Evolutionary conservation across 441 rosid genomes (phyloP).

Genomic region (Melastoma candidum): DNA sequence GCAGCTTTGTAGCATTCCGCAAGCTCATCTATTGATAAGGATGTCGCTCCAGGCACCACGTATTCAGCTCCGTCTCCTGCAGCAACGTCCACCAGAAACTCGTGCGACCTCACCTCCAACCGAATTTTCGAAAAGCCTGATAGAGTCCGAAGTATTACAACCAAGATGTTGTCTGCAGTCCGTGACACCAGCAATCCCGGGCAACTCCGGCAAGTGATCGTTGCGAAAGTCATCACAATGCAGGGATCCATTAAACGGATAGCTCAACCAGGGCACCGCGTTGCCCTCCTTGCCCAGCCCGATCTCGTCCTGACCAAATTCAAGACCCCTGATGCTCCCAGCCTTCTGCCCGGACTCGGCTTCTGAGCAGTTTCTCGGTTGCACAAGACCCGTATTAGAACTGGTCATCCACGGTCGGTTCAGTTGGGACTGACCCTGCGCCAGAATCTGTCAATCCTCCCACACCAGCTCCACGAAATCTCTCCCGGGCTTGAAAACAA

Average conservation of each 20-base stretch:
- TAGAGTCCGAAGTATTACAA: neutral
- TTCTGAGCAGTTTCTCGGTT: neutral
- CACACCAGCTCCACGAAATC: constrained; percentile 6
- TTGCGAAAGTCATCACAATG: constrained; percentile 1
- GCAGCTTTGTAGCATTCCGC: constrained; percentile 17
- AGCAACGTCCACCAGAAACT: constrained; percentile 21
- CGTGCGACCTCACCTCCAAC: constrained; percentile 4
- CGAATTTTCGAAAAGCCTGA: no score
- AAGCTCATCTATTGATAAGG: constrained; percentile 17
- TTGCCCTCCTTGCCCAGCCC: constrained; percentile 9
- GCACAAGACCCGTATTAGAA: neutral
- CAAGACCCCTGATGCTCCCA: constrained; percentile 1
- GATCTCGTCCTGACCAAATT: neutral
- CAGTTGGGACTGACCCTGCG: constrained; percentile 7
- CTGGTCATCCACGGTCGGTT: constrained; percentile 3
- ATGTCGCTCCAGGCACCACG: constrained; percentile 16
- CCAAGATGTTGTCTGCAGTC: neutral
- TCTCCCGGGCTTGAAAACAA: constrained; percentile 8
- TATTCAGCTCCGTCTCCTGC: constrained; percentile 22
- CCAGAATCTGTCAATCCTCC: constrained; percentile 11
- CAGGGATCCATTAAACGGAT: constrained; percentile 10
- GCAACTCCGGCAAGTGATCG: constrained; percentile 11
- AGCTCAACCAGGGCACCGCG: constrained; percentile 9
- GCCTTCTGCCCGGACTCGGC: neutral
- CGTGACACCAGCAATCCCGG: neutral